Evolutionary conservation across 192 early-diverging fungal genomes (phyloP), one percentile per base, ranked within the genome.

Genomic region (Backusella parvicylindrica): DNA sequence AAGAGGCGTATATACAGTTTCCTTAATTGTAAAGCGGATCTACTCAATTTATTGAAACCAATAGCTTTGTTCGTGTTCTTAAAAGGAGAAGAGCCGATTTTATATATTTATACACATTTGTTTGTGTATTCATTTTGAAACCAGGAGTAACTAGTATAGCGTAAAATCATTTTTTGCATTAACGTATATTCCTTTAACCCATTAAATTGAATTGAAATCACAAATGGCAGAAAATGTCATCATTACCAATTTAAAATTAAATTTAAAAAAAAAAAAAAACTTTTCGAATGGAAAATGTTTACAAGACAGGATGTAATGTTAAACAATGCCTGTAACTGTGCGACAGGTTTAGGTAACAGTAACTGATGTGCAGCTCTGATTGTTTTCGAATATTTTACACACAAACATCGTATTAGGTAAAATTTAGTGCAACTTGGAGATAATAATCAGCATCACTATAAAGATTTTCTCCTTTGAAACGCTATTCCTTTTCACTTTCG

Each of bases 71-170:
- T 60, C 3, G 23, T 28, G 53, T 28, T 60, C 53, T 23, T 60
- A 60, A 60, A 60, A 26, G 53, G 53, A 60, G 11, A 60, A 60
- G 53, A 60, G 53, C 53, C 53, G 53, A 60, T 60, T 60, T 60
- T 60, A 13, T 60, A 47, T 18, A 47, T 56, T 9, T 60, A 60
- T 13, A 26, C 26, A 28, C 13, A 12, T 43, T 11, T 43, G 26
- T 60, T 30, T 60, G 53, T 60, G 23, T 60, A 21, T 28, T 4
- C 3, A 12, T 12, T 60, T 60, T 26, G 53, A 28, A 60, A 60
- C 53, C 26, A 4, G 50, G 50, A 56, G 50, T 47, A 47, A n/a
- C 18, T 47, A n/a, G n/a, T n/a, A 47, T 47, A 26, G n/a, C 18
- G 3, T 56, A 16, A 12, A 56, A 56, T 56, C n/a, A 56, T 26